Base-by-base conservation (phyloP, 2,329 filamentous ascomycete species). In the Aureobasidium sp. region DNA sequence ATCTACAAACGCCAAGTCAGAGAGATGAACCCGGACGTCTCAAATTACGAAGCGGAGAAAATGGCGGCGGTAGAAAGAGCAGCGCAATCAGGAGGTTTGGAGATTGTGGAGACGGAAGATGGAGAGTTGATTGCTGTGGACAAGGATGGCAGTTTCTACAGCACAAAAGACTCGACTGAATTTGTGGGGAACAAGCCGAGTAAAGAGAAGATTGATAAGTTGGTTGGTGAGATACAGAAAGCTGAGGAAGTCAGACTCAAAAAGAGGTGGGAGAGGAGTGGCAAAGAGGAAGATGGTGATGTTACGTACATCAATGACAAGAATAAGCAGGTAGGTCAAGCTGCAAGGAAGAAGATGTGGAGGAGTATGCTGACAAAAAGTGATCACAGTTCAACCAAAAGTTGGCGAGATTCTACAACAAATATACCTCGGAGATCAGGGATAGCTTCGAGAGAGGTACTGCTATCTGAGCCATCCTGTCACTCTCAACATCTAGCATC, bases 251-350 rank as follows among this genome's bases (percentile, higher is more conserved):
- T 86, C 59, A 82, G 92, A 57, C 72, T 96, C 71, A 95, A 92
- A 82, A 95, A 95, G 80, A 83, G 92, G 69, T 87, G 84, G 73
- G 90, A 95, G 67, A 83, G 92, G 59, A 84, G 87, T 73, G 76
- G 78, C 44, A 88, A 87, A 65, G 91, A 92, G 63, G 92, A 96
- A 66, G 89, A 92, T 52, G 88, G 86, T 32, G 94, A 99, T 75
- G 89, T 97, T 69, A 97, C 93, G 8, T 97, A 96, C 77, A 99
- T 99, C 84, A 99, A 99, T 78, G 92, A 97, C 78, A 97, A 99
- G 87, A 99, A 99, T 82, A 97, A 97, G 82, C 64, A 63, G 61
- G 61, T 63, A 32, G 29, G 61, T 47, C 20, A 12, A 13, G 24
- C 26, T 15, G 37, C 10, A 43, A 43, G 10, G n/a, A 27, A 24